phyloP scores from a whole-genome alignment of 2,329 filamentous ascomycete species.

The Neoarthrinium moseri region DNA sequence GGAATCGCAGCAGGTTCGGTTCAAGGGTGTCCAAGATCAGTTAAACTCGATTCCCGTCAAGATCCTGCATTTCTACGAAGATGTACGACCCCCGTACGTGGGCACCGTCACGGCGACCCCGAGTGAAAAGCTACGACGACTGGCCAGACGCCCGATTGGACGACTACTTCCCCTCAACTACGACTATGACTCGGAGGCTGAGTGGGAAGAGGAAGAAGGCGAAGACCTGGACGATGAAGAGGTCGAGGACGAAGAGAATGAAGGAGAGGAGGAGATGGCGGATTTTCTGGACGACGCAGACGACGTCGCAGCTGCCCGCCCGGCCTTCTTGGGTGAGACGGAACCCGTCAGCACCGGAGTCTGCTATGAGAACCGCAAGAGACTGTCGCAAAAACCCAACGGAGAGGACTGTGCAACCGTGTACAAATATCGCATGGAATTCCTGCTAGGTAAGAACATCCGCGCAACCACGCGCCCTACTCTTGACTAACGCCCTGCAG shows the following conservation, averaged over 20 bases:
- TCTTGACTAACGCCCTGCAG: conserved; percentile 25
- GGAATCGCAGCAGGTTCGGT: conserved; percentile 37
- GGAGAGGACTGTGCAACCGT: conserved; percentile 32
- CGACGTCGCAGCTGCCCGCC: conserved; percentile 42
- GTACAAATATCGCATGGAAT: conserved; percentile 69
- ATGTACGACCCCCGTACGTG: conserved; percentile 68
- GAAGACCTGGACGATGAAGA: conserved; percentile 56
- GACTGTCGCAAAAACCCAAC: conserved; percentile 41
- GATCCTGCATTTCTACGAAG: conserved; percentile 59
- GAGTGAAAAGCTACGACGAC: conserved; percentile 45
- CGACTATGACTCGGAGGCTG: conserved; percentile 82
- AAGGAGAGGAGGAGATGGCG: conserved; percentile 80
- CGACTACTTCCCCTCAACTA: conserved; percentile 65
- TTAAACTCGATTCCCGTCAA: conserved; percentile 58
- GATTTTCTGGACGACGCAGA: conserved; percentile 89
- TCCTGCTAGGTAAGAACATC: conserved; percentile 69
- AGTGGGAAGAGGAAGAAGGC: conserved; percentile 75
- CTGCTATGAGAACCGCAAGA: conserved; percentile 70
- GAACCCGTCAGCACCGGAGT: conserved; percentile 77
- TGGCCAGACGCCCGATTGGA: conserved; percentile 54
- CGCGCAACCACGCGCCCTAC: neutral
- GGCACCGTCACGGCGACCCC: conserved; percentile 68
- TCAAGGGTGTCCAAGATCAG: conserved; percentile 33
- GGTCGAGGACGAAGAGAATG: conserved; percentile 67
- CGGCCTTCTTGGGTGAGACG: conserved; percentile 57